A percentile compares a stretch with the other conserved stretches of the same genome.
phyloP scores from a whole-genome alignment of 371 early-diverging fungal genomes.

The Blakeslea trispora region DNA sequence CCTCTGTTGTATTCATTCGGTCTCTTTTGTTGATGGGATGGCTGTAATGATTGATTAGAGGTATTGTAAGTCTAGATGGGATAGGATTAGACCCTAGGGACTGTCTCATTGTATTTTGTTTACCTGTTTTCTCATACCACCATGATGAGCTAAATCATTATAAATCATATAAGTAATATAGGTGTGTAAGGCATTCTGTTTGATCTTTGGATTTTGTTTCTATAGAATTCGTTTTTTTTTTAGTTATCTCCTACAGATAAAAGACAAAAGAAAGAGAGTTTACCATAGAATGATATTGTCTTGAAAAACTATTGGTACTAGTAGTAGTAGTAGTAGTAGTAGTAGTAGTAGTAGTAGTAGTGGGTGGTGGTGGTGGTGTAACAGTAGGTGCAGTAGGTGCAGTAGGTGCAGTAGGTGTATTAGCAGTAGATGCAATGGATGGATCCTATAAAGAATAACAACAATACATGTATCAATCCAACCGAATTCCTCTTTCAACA shows the following conservation, averaged over 20 bases:
- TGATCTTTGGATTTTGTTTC: slow-evolving; percentile 55
- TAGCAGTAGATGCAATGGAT: background rate
- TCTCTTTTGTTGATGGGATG: too few relatives aligned
- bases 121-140: slow-evolving; percentile 10
- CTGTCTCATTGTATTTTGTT: slow-evolving; percentile 4
- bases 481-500: too few relatives aligned
- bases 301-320: slow-evolving; percentile 19
- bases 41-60: background rate
- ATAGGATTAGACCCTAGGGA: slow-evolving; percentile 13
- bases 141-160: slow-evolving; percentile 35
- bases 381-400: too few relatives aligned
- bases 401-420: too few relatives aligned
- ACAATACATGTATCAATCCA: too few relatives aligned
- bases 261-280: background rate
- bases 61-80: slow-evolving; percentile 2
- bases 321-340: too few relatives aligned
- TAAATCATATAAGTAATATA: slow-evolving; percentile 61
- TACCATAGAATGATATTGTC: slow-evolving; percentile 35
- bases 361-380: too few relatives aligned
- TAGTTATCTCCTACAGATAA: background rate
- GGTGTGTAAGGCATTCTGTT: slow-evolving; percentile 61
- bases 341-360: too few relatives aligned
- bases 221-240: slow-evolving; percentile 10
- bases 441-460: too few relatives aligned
- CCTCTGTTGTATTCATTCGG: too few relatives aligned